phyloP scores from a whole-genome alignment of 1,139 yeast genomes.

The Protomyces gravidus region DNA sequence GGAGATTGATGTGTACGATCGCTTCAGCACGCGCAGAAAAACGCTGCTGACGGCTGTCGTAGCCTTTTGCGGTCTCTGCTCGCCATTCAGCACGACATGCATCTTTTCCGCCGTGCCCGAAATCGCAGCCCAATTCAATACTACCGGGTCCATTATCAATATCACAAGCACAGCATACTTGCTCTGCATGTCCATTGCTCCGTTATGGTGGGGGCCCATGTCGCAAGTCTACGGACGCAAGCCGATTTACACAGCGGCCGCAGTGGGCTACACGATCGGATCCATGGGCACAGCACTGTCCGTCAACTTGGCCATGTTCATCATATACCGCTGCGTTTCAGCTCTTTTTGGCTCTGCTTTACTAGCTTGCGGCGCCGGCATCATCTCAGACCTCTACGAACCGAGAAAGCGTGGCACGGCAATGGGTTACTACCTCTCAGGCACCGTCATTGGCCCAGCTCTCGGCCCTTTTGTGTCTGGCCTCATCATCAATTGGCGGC shows the following conservation, averaged over 20 bases:
- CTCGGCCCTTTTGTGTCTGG: conserved; percentile 51
- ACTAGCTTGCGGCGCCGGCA: conserved; percentile 86
- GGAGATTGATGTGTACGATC: conserved; percentile 1
- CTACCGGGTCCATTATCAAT: conserved; percentile 49
- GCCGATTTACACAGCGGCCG: conserved; percentile 45
- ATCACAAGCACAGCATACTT: conserved; percentile 51
- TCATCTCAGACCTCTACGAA: conserved; percentile 47
- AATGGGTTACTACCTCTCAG: conserved; percentile 49
- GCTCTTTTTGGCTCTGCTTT: conserved; percentile 83
- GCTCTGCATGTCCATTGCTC: conserved; percentile 51
- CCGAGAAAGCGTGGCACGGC: conserved; percentile 50
- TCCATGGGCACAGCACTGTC: conserved; percentile 62
- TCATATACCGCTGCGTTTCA: conserved; percentile 62
- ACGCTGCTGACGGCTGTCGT: neutral
- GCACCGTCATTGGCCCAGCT: conserved; percentile 45
- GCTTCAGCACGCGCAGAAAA: neutral
- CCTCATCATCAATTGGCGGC: conserved; percentile 46
- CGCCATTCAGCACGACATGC: conserved; percentile 17
- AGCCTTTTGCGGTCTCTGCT: conserved; percentile 2
- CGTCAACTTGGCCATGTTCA: conserved; percentile 57
- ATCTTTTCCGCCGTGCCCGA: conserved; percentile 51
- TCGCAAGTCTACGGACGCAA: conserved; percentile 52
- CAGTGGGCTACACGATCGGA: conserved; percentile 38
- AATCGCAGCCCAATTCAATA: conserved; percentile 46
- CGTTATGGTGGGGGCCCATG: conserved; percentile 49